phyloP scores from a whole-genome alignment of 169 alveolate species.

The Amoebophrya sp. region DNA sequence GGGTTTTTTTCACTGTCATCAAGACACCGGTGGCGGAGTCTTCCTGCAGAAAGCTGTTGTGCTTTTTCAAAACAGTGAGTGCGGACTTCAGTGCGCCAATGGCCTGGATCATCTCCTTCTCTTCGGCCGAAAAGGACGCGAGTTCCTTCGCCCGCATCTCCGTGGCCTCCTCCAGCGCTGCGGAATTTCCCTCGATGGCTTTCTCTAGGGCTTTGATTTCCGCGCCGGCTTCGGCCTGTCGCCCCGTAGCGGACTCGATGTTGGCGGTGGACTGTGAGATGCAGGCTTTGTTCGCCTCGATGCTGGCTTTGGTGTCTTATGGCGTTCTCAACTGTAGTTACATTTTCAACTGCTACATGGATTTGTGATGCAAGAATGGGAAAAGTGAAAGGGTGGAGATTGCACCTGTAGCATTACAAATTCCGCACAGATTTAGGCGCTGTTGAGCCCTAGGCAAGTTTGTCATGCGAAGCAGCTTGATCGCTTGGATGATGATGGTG shows the following conservation, averaged over 20 bases:
- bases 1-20: no score
- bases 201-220: neutral
- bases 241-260: neutral
- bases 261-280: neutral
- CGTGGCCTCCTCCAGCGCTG: neutral
- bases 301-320: neutral
- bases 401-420: no score
- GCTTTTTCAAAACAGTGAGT: neutral
- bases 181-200: neutral
- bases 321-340: no score
- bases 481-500: no score
- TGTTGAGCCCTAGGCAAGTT: no score
- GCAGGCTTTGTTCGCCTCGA: conserved; percentile 13
- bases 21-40: no score
- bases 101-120: neutral
- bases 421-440: no score
- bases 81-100: conserved; percentile 14
- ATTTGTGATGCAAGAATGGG: no score
- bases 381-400: no score
- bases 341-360: no score
- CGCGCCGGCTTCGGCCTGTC: neutral
- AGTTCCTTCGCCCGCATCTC: neutral
- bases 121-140: neutral
- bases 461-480: no score
- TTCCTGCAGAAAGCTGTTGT: neutral